Percentiles rank a stretch among this genome's conserved stretches.
These are phyloP conservation scores for Themeda triandra DNA, from an alignment of 176 grass and related monocot species.

Conservation along the genomic window DNA sequence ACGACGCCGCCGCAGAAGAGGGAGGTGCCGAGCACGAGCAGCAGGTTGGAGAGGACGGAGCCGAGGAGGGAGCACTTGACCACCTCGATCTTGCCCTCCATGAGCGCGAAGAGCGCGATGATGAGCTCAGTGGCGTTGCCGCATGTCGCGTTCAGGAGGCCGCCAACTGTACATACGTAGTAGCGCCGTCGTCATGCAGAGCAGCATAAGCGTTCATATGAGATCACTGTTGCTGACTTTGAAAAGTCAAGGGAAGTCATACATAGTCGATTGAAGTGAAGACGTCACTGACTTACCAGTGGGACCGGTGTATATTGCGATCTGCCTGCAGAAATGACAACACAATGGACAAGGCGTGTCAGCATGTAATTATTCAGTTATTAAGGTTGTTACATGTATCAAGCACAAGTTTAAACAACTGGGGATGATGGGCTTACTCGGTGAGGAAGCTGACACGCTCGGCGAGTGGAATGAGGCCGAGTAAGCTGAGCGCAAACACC, in stretches of 20 bases:
- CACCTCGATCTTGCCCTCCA: constrained; percentile 71
- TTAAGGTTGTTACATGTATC: neutral
- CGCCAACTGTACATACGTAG: constrained; percentile 53
- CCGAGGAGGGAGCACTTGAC: constrained; percentile 92
- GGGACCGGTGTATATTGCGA: constrained; percentile 78
- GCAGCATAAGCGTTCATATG: neutral
- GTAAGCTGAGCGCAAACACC: constrained; percentile 69
- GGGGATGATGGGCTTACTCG: constrained; percentile 48
- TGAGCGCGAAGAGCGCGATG: constrained; percentile 82
- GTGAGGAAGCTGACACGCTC: constrained; percentile 98
- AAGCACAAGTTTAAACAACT: neutral
- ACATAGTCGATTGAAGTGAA: neutral
- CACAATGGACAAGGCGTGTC: neutral
- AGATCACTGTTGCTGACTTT: neutral
- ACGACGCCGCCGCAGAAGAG: constrained; percentile 74
- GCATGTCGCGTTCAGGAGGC: constrained; percentile 93
- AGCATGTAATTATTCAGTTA: neutral
- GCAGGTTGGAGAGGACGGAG: constrained; percentile 89
- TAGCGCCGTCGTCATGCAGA: neutral
- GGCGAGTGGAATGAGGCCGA: constrained; percentile 81
- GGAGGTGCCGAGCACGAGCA: constrained; percentile 87
- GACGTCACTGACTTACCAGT: constrained; percentile 74
- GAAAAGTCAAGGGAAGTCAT: neutral
- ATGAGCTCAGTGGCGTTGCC: constrained; percentile 95
- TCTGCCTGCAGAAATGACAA: constrained; percentile 50